These are phyloP conservation scores for Tricholoma matsutake DNA, from an alignment of 768 basidiomycete species.

Conservation along the genomic window DNA sequence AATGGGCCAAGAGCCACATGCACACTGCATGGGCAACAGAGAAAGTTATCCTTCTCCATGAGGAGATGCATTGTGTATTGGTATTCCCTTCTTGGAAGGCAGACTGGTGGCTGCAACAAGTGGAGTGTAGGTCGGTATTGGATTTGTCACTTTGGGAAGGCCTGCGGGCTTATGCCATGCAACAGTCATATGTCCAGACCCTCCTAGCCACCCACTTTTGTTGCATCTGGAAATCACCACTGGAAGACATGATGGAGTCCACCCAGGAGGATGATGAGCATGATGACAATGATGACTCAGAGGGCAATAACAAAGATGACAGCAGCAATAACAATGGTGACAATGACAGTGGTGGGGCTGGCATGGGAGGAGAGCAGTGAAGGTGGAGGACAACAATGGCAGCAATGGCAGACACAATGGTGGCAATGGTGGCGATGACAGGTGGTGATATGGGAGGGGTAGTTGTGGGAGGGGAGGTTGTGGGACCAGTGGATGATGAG, in stretches of 20 bases:
- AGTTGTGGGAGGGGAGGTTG: neutral
- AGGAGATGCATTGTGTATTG: neutral
- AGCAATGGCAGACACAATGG: neutral
- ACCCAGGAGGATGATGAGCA: neutral
- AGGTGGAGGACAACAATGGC: neutral
- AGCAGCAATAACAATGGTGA: neutral
- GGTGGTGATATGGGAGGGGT: too few relatives aligned
- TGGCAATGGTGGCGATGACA: neutral
- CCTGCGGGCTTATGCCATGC: too few relatives aligned
- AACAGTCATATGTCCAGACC: too few relatives aligned
- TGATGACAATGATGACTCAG: too few relatives aligned
- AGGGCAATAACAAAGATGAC: neutral
- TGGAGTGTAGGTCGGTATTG: too few relatives aligned
- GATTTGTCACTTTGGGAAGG: too few relatives aligned
- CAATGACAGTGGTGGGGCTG: neutral
- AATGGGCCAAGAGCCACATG: slow-evolving; percentile 14
- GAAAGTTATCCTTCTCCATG: slow-evolving; percentile 15
- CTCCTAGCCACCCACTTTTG: neutral
- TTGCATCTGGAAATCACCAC: neutral
- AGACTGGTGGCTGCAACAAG: too few relatives aligned
- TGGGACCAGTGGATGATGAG: neutral
- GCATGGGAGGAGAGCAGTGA: neutral
- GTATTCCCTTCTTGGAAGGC: neutral
- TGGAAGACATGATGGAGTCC: neutral
- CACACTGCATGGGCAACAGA: slow-evolving; percentile 13